Evolutionary conservation across 345 rosid genomes (phyloP).

Genomic region (Arabis alpina): DNA sequence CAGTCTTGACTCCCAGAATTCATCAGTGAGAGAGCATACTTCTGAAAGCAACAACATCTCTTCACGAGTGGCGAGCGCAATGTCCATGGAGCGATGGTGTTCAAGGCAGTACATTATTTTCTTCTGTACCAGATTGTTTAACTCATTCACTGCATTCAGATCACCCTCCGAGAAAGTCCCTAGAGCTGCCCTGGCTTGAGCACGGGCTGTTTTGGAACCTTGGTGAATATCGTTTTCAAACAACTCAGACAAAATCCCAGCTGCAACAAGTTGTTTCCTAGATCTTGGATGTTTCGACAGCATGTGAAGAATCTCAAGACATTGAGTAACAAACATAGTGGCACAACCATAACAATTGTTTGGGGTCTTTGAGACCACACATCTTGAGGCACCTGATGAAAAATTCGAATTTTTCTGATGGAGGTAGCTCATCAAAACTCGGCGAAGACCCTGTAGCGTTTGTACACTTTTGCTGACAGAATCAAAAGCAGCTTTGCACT

Average conservation of each 20-base stretch:
- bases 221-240: constrained; percentile 98
- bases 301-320: constrained; percentile 87
- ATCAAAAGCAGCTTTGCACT: constrained; percentile 99
- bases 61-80: constrained; percentile 90
- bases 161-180: constrained; percentile 96
- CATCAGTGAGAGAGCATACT: constrained; percentile 94
- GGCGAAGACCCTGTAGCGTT: constrained; percentile 96
- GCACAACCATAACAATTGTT: constrained; percentile 99
- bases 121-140: constrained; percentile 88
- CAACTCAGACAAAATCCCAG: constrained; percentile 87
- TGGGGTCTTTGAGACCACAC: constrained; percentile 85
- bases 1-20: constrained; percentile 95
- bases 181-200: constrained; percentile 93
- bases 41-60: constrained; percentile 94
- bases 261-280: constrained; percentile 88
- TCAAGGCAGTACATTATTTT: constrained; percentile 98
- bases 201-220: constrained; percentile 89
- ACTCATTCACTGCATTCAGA: constrained; percentile 75
- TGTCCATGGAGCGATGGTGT: constrained; percentile 98
- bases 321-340: constrained; percentile 87
- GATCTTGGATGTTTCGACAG: constrained; percentile 78
- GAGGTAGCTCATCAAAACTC: constrained; percentile 93
- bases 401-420: constrained; percentile 85
- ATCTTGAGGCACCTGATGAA: constrained; percentile 65
- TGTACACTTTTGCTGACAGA: constrained; percentile 99